phyloP scores from a whole-genome alignment of 805 yeast genomes.

The Lipomyces spencermartinsiae region DNA sequence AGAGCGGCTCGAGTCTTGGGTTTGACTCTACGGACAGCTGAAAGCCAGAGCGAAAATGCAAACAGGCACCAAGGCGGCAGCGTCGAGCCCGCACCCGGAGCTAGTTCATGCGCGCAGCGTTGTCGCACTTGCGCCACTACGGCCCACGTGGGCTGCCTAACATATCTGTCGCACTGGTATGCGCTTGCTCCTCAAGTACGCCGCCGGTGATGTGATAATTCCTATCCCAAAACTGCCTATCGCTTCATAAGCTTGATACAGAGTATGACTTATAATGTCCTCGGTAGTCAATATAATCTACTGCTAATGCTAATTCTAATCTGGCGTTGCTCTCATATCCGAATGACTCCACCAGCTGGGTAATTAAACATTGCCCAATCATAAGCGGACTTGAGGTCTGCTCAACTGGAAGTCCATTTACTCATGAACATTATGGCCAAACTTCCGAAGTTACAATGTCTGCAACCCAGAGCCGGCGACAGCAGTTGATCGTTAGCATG shows the following conservation, averaged over 20 bases:
- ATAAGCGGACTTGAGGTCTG: too few species aligned
- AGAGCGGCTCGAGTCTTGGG: not conserved
- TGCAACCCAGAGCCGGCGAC: too few species aligned
- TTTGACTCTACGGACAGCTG: not conserved
- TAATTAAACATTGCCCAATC: too few species aligned
- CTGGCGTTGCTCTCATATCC: not conserved
- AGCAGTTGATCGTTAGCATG: too few species aligned
- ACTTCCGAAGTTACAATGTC: too few species aligned
- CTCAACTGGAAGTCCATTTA: too few species aligned
- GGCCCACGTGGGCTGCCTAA: not conserved
- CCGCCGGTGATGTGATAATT: not conserved
- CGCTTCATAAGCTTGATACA: too few species aligned
- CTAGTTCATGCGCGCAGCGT: not conserved
- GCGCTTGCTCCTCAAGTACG: not conserved
- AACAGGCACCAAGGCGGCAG: too few species aligned
- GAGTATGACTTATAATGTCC: too few species aligned
- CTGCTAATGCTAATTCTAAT: not conserved
- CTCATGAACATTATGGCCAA: too few species aligned
- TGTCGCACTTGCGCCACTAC: not conserved
- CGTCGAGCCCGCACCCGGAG: too few species aligned
- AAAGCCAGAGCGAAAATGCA: not conserved
- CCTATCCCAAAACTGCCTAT: not conserved
- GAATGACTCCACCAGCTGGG: not conserved
- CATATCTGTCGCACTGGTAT: not conserved
- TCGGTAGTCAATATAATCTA: not conserved